Conservation (phyloP, 495 filamentous ascomycete genomes). For the Trichocladium uniseriatum region DNA sequence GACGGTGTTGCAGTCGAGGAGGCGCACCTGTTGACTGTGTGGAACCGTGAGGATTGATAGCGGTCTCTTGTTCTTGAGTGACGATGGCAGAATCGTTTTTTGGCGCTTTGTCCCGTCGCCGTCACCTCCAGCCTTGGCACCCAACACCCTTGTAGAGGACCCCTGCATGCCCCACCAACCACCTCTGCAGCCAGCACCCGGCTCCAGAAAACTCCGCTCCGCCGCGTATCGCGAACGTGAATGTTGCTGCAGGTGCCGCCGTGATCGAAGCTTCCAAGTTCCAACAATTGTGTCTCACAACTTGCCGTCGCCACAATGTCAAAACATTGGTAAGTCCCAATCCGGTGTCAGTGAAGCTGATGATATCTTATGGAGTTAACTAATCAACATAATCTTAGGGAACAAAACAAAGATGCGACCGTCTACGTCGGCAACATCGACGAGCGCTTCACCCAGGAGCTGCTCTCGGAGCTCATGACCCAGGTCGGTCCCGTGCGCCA, state of each 20-base stretch:
- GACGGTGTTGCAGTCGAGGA: background rate
- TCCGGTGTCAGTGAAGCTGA: background rate
- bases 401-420: constrained; percentile 97
- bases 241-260: background rate
- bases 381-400: constrained; percentile 56
- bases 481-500: constrained; percentile 95
- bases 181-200: background rate
- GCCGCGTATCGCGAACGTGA: background rate
- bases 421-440: constrained; percentile 98
- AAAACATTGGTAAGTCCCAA: constrained; percentile 59
- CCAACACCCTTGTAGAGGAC: background rate
- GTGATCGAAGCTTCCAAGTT: too few species aligned
- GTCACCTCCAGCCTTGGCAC: constrained; percentile 1
- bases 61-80: background rate
- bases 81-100: constrained; percentile 15
- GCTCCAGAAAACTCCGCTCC: background rate
- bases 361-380: background rate
- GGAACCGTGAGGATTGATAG: background rate
- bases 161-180: background rate
- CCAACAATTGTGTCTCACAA: too few species aligned
- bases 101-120: constrained; percentile 4
- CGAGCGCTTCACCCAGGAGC: constrained; percentile 80
- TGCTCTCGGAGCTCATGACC: constrained; percentile 96
- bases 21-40: background rate
- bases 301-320: constrained; percentile 14